Conservation (phyloP, 2,329 filamentous ascomycete species). For the Calonectria pseudoreteaudii region DNA sequence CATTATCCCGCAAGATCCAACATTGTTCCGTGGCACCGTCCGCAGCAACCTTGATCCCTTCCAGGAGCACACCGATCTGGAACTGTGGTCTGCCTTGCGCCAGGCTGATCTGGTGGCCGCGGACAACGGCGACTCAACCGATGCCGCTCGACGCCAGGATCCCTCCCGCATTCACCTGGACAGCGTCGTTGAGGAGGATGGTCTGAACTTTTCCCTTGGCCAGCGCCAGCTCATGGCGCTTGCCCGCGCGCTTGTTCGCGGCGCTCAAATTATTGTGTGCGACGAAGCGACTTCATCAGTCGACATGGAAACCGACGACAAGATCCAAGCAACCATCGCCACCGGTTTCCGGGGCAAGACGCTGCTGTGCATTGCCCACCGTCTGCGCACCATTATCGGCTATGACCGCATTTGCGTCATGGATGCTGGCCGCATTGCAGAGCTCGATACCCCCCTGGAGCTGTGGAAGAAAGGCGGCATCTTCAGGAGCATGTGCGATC, state of each 20-base stretch:
- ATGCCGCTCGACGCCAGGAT: slow-evolving; percentile 78
- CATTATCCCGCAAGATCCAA: slow-evolving; percentile 89
- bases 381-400: slow-evolving; percentile 89
- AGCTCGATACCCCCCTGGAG: slow-evolving; percentile 81
- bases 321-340: slow-evolving; percentile 92
- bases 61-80: slow-evolving; percentile 79
- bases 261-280: slow-evolving; percentile 92
- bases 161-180: slow-evolving; percentile 82
- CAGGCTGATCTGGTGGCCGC: slow-evolving; percentile 78
- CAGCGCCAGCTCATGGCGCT: slow-evolving; percentile 97
- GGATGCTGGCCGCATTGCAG: slow-evolving; percentile 88
- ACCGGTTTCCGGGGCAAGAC: slow-evolving; percentile 88
- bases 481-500: slow-evolving; percentile 90
- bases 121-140: slow-evolving; percentile 71
- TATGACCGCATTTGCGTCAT: slow-evolving; percentile 98
- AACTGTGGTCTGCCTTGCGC: slow-evolving; percentile 81
- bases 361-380: slow-evolving; percentile 90
- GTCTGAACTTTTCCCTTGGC: slow-evolving; percentile 93
- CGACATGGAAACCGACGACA: slow-evolving; percentile 96
- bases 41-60: slow-evolving; percentile 86
- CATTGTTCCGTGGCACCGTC: slow-evolving; percentile 84
- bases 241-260: slow-evolving; percentile 87
- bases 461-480: slow-evolving; percentile 83
- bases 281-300: slow-evolving; percentile 95
- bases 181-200: slow-evolving; percentile 89